These are phyloP conservation scores for Pestalotiopsis sp. DNA, from an alignment of 2,329 filamentous ascomycete species.

Conservation along the genomic window DNA sequence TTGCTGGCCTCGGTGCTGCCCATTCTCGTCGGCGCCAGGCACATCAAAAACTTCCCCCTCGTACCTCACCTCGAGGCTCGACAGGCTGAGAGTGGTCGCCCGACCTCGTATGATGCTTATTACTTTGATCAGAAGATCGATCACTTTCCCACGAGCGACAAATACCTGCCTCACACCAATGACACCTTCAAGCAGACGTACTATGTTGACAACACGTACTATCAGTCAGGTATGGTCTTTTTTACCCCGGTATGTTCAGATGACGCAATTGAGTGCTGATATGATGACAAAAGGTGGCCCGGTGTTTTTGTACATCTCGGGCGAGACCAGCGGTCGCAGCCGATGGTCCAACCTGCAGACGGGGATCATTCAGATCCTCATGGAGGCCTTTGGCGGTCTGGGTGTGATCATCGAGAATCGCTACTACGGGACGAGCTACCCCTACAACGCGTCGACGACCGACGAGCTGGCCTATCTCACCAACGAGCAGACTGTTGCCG, in stretches of 20 bases:
- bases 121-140: conserved; percentile 43
- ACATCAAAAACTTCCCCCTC: background rate
- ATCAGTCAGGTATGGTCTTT: conserved; percentile 39
- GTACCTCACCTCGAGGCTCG: background rate
- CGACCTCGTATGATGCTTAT: conserved; percentile 24
- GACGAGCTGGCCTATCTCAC: conserved; percentile 52
- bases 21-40: background rate
- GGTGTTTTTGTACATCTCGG: conserved; percentile 34
- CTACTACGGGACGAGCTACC: conserved; percentile 52
- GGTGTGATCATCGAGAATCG: conserved; percentile 57
- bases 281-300: conserved; percentile 44
- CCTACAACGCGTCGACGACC: conserved; percentile 48
- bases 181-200: conserved; percentile 58
- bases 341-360: conserved; percentile 30
- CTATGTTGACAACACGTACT: conserved; percentile 55
- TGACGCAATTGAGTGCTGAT: conserved; percentile 13
- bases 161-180: conserved; percentile 42
- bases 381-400: conserved; percentile 54
- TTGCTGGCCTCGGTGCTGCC: background rate
- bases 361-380: conserved; percentile 53
- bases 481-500: conserved; percentile 54
- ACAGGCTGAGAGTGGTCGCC: background rate
- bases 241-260: background rate
- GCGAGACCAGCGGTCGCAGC: conserved; percentile 32
- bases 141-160: conserved; percentile 44